Base-by-base conservation (phyloP, 1,284 basidiomycete genomes). In the Rhodotorula sp. region DNA sequence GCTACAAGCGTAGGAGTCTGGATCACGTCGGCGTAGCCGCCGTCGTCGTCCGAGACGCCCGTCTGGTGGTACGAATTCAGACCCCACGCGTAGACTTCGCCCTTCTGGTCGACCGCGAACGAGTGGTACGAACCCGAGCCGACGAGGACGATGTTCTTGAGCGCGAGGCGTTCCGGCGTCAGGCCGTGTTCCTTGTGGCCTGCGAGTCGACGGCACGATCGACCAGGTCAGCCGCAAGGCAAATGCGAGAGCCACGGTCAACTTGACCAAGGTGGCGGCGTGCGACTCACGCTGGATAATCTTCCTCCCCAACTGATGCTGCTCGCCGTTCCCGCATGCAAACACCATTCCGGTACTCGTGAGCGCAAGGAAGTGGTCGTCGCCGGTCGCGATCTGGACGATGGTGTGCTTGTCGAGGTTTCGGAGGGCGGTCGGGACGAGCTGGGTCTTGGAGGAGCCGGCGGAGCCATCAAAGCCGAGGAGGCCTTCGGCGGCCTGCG, bases 61-160 rank as follows among this genome's bases (percentile, higher is more conserved):
- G 85, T 86, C 79, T 91, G 89, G 39, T 86, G 84, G 79, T 86
- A 86, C 51, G 85, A 89, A 81, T 97, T 96, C 70, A 94, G 83
- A 32, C 94, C 94, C 94, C 94, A 97, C 4, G 87, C 91, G 85
- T 88, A 95, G 6, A 94, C 90, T 59, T 86, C 85, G 49, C 92
- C 94, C 30, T 84, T 82, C 72, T 88, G 85, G 79, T 93, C 89
- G 71, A 96, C 87, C 6, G 93, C 94, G 76, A 95, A 96, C 0
- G 91, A 93, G 79, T 92, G 90, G 80, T 89, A 91, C 54, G 86
- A 85, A 15, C 94, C 93, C 0, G 90, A 86, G 11, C 90, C 92
- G 72, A 96, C 83, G 54, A 83, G 83, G 27, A 89, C 87, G 60
- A 91, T 90, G 77, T 90, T 89, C 66, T 88, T 86, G 24, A 96